These are phyloP conservation scores for Ascochyta viciae-villosae DNA, from an alignment of 2,329 filamentous ascomycete species.

Conservation along the genomic window DNA sequence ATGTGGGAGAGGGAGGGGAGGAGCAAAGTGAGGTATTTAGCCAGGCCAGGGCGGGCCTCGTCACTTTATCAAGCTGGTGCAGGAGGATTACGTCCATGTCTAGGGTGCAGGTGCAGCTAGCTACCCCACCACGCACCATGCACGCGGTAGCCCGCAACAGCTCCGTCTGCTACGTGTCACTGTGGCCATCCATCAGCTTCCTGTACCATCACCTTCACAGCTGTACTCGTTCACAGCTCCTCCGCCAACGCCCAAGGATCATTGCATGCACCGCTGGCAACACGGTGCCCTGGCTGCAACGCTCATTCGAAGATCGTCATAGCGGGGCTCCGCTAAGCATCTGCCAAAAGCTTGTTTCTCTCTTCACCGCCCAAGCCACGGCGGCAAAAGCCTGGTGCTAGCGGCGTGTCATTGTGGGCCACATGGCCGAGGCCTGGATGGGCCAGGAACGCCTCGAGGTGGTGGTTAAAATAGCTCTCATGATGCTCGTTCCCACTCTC, in stretches of 20 bases:
- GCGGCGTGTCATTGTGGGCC: slow-evolving; percentile 3
- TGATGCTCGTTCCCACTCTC: background rate
- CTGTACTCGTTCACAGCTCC: background rate
- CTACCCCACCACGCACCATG: slow-evolving; percentile 17
- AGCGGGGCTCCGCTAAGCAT: slow-evolving; percentile 25
- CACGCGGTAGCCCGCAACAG: slow-evolving; percentile 5
- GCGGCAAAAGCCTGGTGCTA: background rate
- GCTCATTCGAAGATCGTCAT: slow-evolving; percentile 23
- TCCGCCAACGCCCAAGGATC: background rate
- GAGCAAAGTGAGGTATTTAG: slow-evolving; percentile 18
- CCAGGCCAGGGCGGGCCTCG: background rate
- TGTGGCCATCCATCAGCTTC: background rate
- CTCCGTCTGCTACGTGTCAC: slow-evolving; percentile 14
- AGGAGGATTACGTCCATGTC: slow-evolving; percentile 18
- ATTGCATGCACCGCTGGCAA: slow-evolving; percentile 1
- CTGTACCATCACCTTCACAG: background rate
- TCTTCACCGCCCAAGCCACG: slow-evolving; percentile 15
- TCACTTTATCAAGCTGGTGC: slow-evolving; percentile 3
- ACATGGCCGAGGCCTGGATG: background rate
- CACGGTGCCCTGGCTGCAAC: slow-evolving; percentile 3
- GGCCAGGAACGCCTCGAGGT: slow-evolving; percentile 1
- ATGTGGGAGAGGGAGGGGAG: background rate
- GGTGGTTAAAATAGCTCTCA: background rate
- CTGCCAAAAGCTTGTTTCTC: slow-evolving; percentile 29
- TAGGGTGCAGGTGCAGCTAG: background rate